Percentiles rank a stretch among this genome's conserved stretches.
These are phyloP conservation scores for Fusarium brevicatenulatum DNA, from an alignment of 2,329 filamentous ascomycete species.

Conservation along the genomic window DNA sequence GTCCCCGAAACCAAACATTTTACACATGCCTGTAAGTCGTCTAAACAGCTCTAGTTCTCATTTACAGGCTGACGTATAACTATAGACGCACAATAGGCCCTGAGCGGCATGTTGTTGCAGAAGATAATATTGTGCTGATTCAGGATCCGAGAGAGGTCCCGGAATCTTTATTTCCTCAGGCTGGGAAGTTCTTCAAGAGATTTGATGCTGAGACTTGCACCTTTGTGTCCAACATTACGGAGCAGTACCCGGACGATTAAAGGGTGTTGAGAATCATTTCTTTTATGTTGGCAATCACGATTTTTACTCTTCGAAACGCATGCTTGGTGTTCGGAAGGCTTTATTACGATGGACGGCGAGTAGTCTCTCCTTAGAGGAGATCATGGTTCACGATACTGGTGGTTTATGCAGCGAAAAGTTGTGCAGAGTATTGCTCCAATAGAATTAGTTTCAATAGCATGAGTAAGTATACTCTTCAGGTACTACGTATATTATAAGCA, in stretches of 20 bases:
- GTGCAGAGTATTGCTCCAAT: neutral
- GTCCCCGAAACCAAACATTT: conserved; percentile 68
- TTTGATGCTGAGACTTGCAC: conserved; percentile 74
- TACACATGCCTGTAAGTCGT: conserved; percentile 79
- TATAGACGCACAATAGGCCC: conserved; percentile 48
- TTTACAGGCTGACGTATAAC: conserved; percentile 11
- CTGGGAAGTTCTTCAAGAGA: conserved; percentile 88
- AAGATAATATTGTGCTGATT: conserved; percentile 81
- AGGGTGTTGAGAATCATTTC: neutral
- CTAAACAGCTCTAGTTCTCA: neutral
- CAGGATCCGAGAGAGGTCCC: conserved; percentile 59
- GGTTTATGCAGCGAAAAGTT: neutral
- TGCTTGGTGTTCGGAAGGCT: conserved; percentile 4
- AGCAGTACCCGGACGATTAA: conserved; percentile 88
- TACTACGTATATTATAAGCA: neutral
- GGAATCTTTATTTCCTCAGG: conserved; percentile 70
- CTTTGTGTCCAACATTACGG: conserved; percentile 84
- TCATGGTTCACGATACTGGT: neutral
- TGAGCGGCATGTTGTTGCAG: conserved; percentile 57
- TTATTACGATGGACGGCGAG: neutral
- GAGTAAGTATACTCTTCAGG: neutral
- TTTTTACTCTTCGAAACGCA: conserved; percentile 2
- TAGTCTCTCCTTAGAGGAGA: neutral
- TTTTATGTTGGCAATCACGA: neutral
- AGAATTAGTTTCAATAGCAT: conserved; percentile 15